phyloP scores from a whole-genome alignment of 352 stramenopile genomes.

The Vaucheria bursata region DNA sequence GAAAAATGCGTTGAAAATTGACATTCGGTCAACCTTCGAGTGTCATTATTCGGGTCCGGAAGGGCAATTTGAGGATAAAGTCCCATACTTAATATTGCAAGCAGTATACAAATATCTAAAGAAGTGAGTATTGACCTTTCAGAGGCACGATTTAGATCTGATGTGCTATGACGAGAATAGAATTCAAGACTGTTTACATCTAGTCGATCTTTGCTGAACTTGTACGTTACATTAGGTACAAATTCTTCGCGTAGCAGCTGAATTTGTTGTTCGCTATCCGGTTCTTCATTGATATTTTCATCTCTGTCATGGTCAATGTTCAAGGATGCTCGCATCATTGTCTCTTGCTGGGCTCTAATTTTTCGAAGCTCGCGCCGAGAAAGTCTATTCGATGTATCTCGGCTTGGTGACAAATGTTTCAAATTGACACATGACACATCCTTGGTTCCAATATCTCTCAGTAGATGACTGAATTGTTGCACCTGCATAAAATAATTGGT shows the following conservation, averaged over 20 bases:
- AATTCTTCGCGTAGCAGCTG: not conserved
- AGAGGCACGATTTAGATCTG: no score
- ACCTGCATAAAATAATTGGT: no score
- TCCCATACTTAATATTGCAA: no score
- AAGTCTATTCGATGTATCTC: not conserved
- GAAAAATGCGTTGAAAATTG: constrained; percentile 29
- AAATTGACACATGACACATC: not conserved
- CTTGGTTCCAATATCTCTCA: not conserved
- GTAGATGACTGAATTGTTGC: not conserved
- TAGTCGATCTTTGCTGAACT: not conserved
- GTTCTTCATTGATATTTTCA: not conserved
- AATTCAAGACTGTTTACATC: constrained; percentile 11
- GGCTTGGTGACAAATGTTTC: not conserved
- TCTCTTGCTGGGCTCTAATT: not conserved
- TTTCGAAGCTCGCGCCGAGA: not conserved
- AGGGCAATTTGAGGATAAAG: constrained; percentile 39
- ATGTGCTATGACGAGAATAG: not conserved
- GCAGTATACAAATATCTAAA: no score
- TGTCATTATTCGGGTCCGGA: constrained; percentile 20
- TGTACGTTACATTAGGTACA: not conserved
- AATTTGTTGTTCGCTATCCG: not conserved
- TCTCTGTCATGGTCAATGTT: not conserved
- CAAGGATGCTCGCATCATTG: not conserved
- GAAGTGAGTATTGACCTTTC: no score
- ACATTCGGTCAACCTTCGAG: constrained; percentile 14